Base-by-base conservation (phyloP, 345 rosid species). In the Camelina sativa region DNA sequence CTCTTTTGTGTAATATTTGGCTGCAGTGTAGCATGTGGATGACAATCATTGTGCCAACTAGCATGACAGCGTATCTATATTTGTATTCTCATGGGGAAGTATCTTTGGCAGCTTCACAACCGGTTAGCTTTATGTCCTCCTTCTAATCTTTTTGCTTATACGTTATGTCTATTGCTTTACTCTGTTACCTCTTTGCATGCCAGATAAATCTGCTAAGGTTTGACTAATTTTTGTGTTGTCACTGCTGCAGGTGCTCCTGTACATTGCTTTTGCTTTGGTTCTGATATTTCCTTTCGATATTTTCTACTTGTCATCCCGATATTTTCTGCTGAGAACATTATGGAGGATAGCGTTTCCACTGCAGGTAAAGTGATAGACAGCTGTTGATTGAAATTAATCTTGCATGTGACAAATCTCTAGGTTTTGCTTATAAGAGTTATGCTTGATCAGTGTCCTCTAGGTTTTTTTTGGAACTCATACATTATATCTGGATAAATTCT, bases 81-180 rank as follows among this genome's bases (percentile, higher is more conserved):
- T 86, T 95, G 35, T 92, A 95, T 80, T 95, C 98, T 71, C 98
- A 87, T 46, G 99, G 98, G 75, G 99, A 95, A 90, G 99, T 89
- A 37, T 88, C 96, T 30, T 74, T 92, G 85, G 98, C 99, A 50
- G 98, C 98, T 30, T 95, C 98, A 67, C 97, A 95, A 87, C 97
- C 99, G 81, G 98, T 90, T 87, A 95, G 55, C 59, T 65, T 43
- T 32, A 32, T 47, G 28, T 15, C 19, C 25, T 44, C 28, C 11
- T 19, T 48, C 15, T 19, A 46, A 25, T 56, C 12, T 65, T 64
- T 47, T 40, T 20, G 22, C 5, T 25, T 25, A 38, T 30, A 41
- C 30, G n/a, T 20, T 10, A 37, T 35, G 30, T 12, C 6, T 52
- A 32, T 30, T 40, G 58, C 34, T 61, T 59, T 47, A 8, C 52